phyloP scores from a whole-genome alignment of 176 grass and related monocot species.

The Musa schizocarpa region DNA sequence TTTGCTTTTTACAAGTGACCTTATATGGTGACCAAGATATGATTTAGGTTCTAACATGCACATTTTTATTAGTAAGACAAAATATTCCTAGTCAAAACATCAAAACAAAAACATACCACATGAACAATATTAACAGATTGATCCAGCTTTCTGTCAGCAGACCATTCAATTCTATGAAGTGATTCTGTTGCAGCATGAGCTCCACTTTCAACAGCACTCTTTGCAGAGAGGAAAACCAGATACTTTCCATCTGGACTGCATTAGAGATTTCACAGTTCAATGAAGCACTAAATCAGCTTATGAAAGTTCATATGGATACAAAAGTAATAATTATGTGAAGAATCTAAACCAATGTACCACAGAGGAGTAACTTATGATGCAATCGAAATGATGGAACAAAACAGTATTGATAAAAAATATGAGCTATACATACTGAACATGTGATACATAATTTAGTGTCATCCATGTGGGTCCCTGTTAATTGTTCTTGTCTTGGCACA shows the following conservation, averaged over 20 bases:
- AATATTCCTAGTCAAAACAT: not conserved
- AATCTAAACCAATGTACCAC: not conserved
- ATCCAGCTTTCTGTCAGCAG: conserved; percentile 35
- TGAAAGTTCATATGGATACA: not conserved
- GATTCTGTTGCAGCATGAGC: conserved; percentile 75
- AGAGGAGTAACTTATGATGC: no score
- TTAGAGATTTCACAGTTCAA: not conserved
- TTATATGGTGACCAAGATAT: not conserved
- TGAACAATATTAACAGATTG: conserved; percentile 33
- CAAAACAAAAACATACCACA: conserved; percentile 40
- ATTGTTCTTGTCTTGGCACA: no score
- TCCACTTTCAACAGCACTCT: conserved; percentile 88
- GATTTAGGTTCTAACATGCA: not conserved
- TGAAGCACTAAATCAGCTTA: not conserved
- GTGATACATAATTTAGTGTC: no score
- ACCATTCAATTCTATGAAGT: conserved; percentile 74
- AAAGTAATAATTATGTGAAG: not conserved
- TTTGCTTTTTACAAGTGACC: not conserved
- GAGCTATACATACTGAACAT: no score
- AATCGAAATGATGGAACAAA: no score
- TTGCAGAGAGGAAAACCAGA: conserved; percentile 74
- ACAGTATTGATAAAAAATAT: no score
- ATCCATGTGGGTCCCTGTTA: no score
- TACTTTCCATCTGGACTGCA: conserved; percentile 68
- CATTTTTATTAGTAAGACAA: not conserved